Evolutionary conservation across 139 green algal species (phyloP).

Genomic region (Desmodesmus armatus): DNA sequence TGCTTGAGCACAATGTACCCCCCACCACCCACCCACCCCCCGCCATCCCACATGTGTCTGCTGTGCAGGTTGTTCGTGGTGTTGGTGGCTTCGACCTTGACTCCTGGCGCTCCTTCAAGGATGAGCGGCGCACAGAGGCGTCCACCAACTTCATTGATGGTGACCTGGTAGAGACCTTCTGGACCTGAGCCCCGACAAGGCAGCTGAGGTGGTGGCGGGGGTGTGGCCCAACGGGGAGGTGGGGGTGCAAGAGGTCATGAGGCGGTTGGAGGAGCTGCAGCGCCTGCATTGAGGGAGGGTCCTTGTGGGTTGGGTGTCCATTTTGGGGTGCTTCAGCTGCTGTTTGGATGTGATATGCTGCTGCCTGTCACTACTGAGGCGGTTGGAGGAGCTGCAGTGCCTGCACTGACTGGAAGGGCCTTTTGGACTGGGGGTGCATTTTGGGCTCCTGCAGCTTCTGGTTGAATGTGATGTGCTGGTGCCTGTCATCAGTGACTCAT

Average conservation of each 20-base stretch:
- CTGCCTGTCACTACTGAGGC: too few relatives aligned
- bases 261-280: conserved; percentile 79
- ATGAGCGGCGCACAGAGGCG: conserved; percentile 71
- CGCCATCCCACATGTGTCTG: too few relatives aligned
- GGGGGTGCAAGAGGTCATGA: conserved; percentile 63
- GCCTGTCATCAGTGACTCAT: too few relatives aligned
- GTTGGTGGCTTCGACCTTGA: conserved; percentile 91
- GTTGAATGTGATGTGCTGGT: too few relatives aligned
- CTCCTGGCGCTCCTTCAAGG: conserved; percentile 87
- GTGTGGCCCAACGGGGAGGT: conserved; percentile 53
- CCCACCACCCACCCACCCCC: too few relatives aligned
- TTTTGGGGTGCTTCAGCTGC: too few relatives aligned
- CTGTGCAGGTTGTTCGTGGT: conserved; percentile 65
- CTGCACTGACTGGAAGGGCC: conserved; percentile 82
- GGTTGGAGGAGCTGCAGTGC: conserved; percentile 80
- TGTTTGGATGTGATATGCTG: too few relatives aligned
- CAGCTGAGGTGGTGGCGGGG: conserved; percentile 54
- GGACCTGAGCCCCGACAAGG: conserved; percentile 74
- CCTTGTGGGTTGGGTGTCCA: too few relatives aligned
- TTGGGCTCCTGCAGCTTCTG: too few relatives aligned
- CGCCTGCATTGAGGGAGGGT: conserved; percentile 79
- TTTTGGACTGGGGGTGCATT: too few relatives aligned
- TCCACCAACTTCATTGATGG: conserved; percentile 91
- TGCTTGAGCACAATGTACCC: too few relatives aligned
- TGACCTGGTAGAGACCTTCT: conserved; percentile 96